Conservation (phyloP, 1,284 basidiomycete species). For the Vanrija sp. region DNA sequence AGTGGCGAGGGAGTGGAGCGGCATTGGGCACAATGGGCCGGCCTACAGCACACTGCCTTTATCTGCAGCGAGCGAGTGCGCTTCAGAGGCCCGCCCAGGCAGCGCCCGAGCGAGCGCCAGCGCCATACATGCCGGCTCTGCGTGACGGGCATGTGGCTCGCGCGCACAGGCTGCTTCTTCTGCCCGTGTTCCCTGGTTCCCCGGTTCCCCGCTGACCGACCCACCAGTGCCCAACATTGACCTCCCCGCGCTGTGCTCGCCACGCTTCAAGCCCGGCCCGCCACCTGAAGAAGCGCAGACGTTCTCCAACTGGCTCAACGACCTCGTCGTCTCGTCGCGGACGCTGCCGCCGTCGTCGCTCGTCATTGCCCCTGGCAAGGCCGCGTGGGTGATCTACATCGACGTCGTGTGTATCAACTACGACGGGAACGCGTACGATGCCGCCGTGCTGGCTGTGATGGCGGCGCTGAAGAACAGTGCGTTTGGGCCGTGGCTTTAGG, state of each 20-base stretch:
- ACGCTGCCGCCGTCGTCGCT: constrained; percentile 65
- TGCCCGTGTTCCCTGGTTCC: too few relatives aligned
- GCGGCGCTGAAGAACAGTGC: constrained; percentile 78
- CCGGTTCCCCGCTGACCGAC: background rate
- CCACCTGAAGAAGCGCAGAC: constrained; percentile 88
- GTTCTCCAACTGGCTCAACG: constrained; percentile 73
- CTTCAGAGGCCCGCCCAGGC: too few relatives aligned
- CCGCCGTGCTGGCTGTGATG: constrained; percentile 79
- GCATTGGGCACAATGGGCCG: too few relatives aligned
- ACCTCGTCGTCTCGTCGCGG: constrained; percentile 67
- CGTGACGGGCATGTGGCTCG: too few relatives aligned
- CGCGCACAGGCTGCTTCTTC: too few relatives aligned
- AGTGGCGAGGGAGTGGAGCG: too few relatives aligned
- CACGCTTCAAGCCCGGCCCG: constrained; percentile 89
- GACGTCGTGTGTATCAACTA: constrained; percentile 94
- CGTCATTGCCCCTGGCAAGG: constrained; percentile 72
- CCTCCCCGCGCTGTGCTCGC: constrained; percentile 84
- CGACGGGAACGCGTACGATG: constrained; percentile 92
- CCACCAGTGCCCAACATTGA: constrained; percentile 75
- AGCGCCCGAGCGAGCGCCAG: too few relatives aligned
- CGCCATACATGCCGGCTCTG: too few relatives aligned
- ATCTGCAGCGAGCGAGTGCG: too few relatives aligned
- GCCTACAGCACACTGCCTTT: too few relatives aligned
- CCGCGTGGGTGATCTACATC: constrained; percentile 87
- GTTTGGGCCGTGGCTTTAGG: constrained; percentile 33